Conservation (phyloP, 805 yeast species). For the Myxozyma vanderwaltii region DNA sequence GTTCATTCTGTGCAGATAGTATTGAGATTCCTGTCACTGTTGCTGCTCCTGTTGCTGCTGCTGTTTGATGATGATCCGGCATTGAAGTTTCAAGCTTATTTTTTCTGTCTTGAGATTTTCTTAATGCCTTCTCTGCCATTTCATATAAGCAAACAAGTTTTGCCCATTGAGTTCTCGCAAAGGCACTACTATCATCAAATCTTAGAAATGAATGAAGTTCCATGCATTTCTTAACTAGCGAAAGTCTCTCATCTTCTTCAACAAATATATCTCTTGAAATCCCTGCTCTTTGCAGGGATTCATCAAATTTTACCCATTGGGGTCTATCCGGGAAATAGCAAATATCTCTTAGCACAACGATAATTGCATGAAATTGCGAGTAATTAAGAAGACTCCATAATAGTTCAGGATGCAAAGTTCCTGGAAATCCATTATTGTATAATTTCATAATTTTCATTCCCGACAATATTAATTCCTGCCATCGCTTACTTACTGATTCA, state of each 20-base stretch:
- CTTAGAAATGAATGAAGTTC: background rate
- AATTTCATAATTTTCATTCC: conserved; percentile 1
- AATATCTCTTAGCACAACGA: background rate
- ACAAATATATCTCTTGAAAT: background rate
- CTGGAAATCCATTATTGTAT: background rate
- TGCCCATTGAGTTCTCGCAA: conserved; percentile 1
- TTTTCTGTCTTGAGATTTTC: background rate
- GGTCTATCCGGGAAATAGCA: conserved; percentile 3
- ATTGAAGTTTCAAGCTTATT: too few relatives aligned
- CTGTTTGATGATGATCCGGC: background rate
- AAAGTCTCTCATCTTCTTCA: background rate
- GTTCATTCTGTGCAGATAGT: background rate
- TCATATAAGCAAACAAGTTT: conserved; percentile 4
- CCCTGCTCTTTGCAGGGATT: conserved; percentile 1
- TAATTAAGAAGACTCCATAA: background rate
- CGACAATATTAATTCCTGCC: background rate
- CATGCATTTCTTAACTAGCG: background rate
- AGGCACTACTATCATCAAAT: background rate
- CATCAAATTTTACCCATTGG: conserved; percentile 2
- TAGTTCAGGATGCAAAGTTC: background rate
- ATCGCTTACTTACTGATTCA: background rate
- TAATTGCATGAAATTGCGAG: conserved; percentile 4
- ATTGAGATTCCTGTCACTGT: too few relatives aligned
- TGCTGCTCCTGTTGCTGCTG: background rate
- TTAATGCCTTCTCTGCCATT: conserved; percentile 3